These are phyloP conservation scores for Plasmodium malariae DNA, from an alignment of 169 alveolate species.

Conservation along the genomic window DNA sequence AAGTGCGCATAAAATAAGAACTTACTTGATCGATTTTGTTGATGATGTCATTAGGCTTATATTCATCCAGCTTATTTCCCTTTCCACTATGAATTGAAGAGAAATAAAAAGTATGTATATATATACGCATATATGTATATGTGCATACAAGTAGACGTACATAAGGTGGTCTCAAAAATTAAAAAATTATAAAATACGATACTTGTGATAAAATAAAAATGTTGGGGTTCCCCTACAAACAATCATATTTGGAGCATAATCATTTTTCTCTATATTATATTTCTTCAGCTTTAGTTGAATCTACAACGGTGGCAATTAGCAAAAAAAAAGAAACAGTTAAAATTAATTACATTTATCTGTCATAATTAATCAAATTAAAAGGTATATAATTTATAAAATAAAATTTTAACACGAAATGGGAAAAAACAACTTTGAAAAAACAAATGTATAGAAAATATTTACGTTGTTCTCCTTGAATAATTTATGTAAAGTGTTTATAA, in stretches of 20 bases:
- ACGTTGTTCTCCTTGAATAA: slow-evolving; percentile 69
- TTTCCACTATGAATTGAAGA: slow-evolving; percentile 35
- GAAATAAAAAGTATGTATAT: not conserved
- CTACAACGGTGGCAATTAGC: slow-evolving; percentile 6
- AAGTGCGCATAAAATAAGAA: not conserved
- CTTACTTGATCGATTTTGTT: slow-evolving; percentile 63
- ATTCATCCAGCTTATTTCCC: slow-evolving; percentile 66
- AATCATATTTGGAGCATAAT: slow-evolving; percentile 73
- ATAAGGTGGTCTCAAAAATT: no score
- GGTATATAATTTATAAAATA: no score
- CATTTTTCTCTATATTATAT: slow-evolving; percentile 71
- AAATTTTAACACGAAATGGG: no score
- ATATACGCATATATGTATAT: not conserved
- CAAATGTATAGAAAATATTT: no score
- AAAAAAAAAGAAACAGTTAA: no score
- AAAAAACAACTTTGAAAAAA: no score
- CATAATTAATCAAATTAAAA: no score
- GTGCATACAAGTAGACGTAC: not conserved
- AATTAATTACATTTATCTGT: no score
- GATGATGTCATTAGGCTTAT: slow-evolving; percentile 65
- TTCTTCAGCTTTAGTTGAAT: slow-evolving; percentile 60
- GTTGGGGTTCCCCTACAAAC: slow-evolving; percentile 71
- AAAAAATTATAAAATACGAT: slow-evolving; percentile 11
- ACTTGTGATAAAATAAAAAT: slow-evolving; percentile 64
- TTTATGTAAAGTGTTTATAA: slow-evolving; percentile 66